phyloP scores from a whole-genome alignment of 2,329 filamentous ascomycete species.

The Stachybotrys chlorohalonatus region DNA sequence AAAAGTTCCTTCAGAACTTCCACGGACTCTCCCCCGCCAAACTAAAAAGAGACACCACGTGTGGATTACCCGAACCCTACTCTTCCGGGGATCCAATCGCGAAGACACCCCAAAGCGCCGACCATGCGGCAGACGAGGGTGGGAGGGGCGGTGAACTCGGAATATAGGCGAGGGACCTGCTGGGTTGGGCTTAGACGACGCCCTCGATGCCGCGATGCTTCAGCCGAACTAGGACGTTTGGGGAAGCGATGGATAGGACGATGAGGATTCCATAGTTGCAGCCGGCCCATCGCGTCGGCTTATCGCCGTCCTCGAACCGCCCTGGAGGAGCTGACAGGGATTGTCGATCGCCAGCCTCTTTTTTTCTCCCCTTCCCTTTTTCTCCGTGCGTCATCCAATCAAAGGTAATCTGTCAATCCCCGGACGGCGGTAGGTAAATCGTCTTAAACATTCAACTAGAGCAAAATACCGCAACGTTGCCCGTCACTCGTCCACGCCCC shows the following conservation, averaged over 20 bases:
- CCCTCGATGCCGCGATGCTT: neutral
- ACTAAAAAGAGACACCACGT: neutral
- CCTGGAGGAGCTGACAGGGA: neutral
- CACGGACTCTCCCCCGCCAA: neutral
- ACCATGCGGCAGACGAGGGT: neutral
- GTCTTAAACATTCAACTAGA: neutral
- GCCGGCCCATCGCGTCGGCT: neutral
- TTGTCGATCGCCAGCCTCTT: neutral
- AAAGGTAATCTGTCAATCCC: neutral
- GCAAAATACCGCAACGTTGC: neutral
- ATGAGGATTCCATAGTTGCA: neutral
- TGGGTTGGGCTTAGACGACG: neutral
- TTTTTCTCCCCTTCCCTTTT: neutral
- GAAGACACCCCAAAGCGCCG: neutral
- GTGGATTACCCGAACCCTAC: neutral
- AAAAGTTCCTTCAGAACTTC: neutral
- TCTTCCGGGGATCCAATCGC: neutral
- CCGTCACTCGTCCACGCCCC: too few relatives aligned
- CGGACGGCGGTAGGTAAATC: neutral
- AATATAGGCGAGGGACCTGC: neutral
- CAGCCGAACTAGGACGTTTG: neutral
- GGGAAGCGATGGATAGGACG: neutral
- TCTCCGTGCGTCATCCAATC: neutral
- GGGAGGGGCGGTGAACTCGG: neutral
- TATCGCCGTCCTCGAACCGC: neutral